A percentile compares a stretch with the other conserved stretches of the same genome.
Conservation (phyloP, 352 stramenopile genomes). For the Globisporangium ultimum region DNA sequence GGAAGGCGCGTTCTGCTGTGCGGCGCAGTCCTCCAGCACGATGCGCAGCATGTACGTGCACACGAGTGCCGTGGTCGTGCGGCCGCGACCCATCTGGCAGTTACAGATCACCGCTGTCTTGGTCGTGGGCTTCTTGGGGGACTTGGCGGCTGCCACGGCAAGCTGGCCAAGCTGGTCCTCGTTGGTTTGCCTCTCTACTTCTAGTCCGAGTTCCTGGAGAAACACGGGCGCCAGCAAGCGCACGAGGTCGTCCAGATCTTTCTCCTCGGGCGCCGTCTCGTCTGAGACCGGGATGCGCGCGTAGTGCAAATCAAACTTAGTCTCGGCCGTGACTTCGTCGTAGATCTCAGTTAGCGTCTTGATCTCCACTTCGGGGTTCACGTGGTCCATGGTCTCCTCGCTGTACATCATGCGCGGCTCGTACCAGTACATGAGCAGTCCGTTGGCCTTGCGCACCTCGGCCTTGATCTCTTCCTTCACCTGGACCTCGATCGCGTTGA, state of each 20-base stretch:
- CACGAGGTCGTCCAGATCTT: constrained; percentile 88
- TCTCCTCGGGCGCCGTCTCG: constrained; percentile 87
- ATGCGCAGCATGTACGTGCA: constrained; percentile 86
- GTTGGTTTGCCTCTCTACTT: too few species aligned
- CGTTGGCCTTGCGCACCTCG: constrained; percentile 70
- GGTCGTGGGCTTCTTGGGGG: neutral
- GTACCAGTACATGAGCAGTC: constrained; percentile 85
- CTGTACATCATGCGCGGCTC: constrained; percentile 71
- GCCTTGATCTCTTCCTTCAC: constrained; percentile 83
- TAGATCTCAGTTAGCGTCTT: constrained; percentile 80
- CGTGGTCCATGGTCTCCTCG: constrained; percentile 83
- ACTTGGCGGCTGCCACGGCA: too few species aligned
- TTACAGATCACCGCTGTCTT: constrained; percentile 86
- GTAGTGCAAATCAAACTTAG: constrained; percentile 67
- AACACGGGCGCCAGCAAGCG: constrained; percentile 67
- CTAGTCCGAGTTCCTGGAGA: constrained; percentile 48
- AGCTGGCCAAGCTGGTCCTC: too few species aligned
- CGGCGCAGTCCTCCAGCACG: constrained; percentile 45
- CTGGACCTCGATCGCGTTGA: constrained; percentile 77
- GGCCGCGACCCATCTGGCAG: constrained; percentile 87
- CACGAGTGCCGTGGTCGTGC: constrained; percentile 86
- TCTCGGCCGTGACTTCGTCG: constrained; percentile 38
- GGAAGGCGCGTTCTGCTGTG: neutral
- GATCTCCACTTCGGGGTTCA: constrained; percentile 67
- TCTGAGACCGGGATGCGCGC: constrained; percentile 87